Evolutionary conservation across 257 asterid species (phyloP).

Genomic region (Forsythia viridissima): DNA sequence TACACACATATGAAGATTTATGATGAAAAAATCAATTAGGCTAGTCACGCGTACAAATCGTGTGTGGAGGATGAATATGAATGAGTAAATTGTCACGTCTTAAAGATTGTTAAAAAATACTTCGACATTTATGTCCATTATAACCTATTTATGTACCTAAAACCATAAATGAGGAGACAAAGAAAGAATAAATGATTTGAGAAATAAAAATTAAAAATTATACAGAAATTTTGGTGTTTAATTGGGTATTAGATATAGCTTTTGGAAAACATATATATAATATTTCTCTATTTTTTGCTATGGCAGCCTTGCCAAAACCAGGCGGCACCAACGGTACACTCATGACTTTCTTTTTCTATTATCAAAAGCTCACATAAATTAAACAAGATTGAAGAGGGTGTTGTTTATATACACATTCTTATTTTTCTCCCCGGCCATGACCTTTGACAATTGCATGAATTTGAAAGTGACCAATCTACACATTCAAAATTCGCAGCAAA

Average conservation of each 20-base stretch:
- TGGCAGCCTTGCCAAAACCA: conserved; percentile 57
- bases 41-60: no score
- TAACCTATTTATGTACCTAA: no score
- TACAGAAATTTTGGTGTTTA: no score
- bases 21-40: no score
- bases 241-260: no score
- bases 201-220: no score
- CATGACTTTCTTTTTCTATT: background rate
- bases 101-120: background rate
- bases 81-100: no score
- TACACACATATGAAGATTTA: no score
- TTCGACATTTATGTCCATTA: background rate
- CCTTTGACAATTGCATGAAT: conserved; percentile 61
- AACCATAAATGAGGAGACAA: no score
- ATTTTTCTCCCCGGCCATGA: conserved; percentile 54
- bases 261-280: no score
- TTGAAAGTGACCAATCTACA: conserved; percentile 48
- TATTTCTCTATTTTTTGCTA: background rate
- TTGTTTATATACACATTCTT: background rate
- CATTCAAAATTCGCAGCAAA: conserved; percentile 62
- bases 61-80: no score
- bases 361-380: background rate
- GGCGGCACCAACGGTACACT: conserved; percentile 54
- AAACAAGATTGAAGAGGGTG: background rate
- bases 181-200: no score